Percentiles rank a stretch among this genome's conserved stretches.
Conservation (phyloP, 1,284 basidiomycete genomes). For the Mrakiaceae sp. region DNA sequence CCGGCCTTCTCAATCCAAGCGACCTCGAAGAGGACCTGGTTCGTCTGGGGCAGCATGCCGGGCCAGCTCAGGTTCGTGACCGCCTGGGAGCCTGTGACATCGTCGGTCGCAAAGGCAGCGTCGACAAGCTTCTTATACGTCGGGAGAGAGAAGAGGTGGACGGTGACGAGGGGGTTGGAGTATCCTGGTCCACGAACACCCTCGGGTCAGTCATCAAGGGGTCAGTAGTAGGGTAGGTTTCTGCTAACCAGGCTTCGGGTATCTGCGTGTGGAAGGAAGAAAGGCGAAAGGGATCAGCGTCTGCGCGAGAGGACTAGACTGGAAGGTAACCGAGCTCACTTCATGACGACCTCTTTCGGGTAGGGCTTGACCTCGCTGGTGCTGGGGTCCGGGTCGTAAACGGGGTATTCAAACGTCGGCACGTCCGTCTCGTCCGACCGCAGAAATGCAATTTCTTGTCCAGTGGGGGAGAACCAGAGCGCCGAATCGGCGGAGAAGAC, state of each 20-base stretch:
- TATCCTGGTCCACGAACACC: conserved; percentile 10
- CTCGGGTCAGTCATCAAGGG: too few relatives aligned
- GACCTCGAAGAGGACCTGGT: conserved; percentile 70
- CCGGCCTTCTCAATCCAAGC: conserved; percentile 63
- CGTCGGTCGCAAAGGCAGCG: conserved; percentile 20
- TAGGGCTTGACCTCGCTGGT: conserved; percentile 63
- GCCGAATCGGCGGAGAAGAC: conserved; percentile 61
- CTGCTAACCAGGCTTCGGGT: conserved; percentile 55
- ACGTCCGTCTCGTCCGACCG: conserved; percentile 79
- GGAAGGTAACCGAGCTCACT: conserved; percentile 36
- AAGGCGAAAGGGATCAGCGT: background rate
- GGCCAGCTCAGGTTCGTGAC: conserved; percentile 55
- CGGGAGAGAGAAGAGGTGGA: conserved; percentile 8
- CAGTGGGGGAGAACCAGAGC: conserved; percentile 85
- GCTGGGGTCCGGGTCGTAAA: conserved; percentile 74
- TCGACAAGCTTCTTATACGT: background rate
- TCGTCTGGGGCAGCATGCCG: conserved; percentile 45
- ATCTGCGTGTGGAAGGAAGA: conserved; percentile 21
- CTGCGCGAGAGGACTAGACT: background rate
- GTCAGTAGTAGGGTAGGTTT: too few relatives aligned
- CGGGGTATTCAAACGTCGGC: conserved; percentile 70
- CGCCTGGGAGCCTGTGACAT: conserved; percentile 5
- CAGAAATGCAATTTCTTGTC: conserved; percentile 69
- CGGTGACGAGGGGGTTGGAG: conserved; percentile 13
- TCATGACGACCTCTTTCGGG: conserved; percentile 63